phyloP scores from a whole-genome alignment of 139 green algal genomes.

The Micractinium sp. region DNA sequence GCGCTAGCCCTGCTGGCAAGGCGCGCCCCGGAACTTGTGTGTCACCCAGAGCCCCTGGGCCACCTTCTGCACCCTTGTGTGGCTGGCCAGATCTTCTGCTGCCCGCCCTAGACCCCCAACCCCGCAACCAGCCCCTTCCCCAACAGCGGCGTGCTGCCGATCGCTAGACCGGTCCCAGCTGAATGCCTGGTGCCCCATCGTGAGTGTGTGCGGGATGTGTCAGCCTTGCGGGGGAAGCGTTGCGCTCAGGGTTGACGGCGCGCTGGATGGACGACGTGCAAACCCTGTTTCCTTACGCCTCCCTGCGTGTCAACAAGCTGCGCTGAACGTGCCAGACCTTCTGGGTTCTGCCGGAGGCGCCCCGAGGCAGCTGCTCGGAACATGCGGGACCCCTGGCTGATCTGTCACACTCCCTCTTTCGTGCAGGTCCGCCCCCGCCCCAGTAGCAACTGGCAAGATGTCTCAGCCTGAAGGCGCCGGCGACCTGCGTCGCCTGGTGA shows the following conservation, averaged over 20 bases:
- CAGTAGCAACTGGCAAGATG: background rate
- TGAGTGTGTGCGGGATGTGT: background rate
- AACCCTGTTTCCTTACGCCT: background rate
- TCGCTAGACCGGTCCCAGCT: background rate
- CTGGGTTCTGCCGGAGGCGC: background rate
- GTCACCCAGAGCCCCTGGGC: too few relatives aligned
- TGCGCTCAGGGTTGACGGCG: too few relatives aligned
- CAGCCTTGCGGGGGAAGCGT: background rate
- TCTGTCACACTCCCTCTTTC: background rate
- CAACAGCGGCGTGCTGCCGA: background rate
- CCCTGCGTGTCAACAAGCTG: background rate
- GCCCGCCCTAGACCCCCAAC: background rate
- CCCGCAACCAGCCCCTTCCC: background rate
- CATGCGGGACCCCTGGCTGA: too few relatives aligned
- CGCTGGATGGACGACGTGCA: background rate
- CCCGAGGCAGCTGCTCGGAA: too few relatives aligned
- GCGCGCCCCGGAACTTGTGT: too few relatives aligned
- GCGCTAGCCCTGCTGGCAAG: too few relatives aligned
- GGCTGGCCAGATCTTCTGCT: background rate
- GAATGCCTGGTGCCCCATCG: constrained; percentile 1
- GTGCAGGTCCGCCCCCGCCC: background rate
- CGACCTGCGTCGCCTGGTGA: constrained; percentile 45
- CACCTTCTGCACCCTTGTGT: too few relatives aligned
- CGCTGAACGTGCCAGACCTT: background rate
- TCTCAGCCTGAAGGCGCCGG: background rate